These are phyloP conservation scores for Hypoxylon rickii DNA, from an alignment of 495 filamentous ascomycete genomes.

Conservation along the genomic window DNA sequence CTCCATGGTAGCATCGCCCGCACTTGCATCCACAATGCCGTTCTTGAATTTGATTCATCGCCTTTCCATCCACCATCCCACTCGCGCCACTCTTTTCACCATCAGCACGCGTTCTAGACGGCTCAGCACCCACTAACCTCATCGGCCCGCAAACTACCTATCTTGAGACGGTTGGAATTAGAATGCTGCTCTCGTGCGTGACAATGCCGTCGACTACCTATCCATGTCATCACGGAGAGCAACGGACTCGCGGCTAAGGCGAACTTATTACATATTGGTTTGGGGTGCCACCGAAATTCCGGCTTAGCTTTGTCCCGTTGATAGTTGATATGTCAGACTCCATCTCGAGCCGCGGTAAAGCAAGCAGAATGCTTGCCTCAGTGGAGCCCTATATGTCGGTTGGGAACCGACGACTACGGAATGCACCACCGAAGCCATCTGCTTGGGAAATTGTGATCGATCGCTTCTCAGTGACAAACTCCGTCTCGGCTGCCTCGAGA, in stretches of 20 bases:
- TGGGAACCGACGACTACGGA: conserved; percentile 1
- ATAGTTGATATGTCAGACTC: too few relatives aligned
- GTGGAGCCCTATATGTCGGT: conserved; percentile 19
- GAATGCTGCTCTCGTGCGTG: background rate
- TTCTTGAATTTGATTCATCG: background rate
- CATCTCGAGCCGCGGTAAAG: conserved; percentile 18
- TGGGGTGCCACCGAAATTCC: conserved; percentile 20
- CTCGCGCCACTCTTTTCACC: too few relatives aligned
- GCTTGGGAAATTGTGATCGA: conserved; percentile 28
- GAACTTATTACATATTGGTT: conserved; percentile 17
- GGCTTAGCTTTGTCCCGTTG: conserved; percentile 3
- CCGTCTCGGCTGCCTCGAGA: conserved; percentile 8
- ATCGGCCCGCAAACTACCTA: background rate
- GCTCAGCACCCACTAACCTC: background rate
- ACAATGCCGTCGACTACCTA: background rate
- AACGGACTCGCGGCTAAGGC: conserved; percentile 22
- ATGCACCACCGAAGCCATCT: conserved; percentile 8
- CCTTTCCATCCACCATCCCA: too few relatives aligned
- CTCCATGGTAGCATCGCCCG: too few relatives aligned
- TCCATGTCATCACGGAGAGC: background rate
- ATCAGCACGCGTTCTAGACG: background rate
- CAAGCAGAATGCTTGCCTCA: conserved; percentile 3
- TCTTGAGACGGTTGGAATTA: background rate
- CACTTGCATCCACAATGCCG: background rate
- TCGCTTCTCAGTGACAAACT: conserved; percentile 8